Evolutionary conservation across 2,329 filamentous ascomycete species (phyloP), one percentile per base, ranked within the genome.

Genomic region (Venturia carpophila): DNA sequence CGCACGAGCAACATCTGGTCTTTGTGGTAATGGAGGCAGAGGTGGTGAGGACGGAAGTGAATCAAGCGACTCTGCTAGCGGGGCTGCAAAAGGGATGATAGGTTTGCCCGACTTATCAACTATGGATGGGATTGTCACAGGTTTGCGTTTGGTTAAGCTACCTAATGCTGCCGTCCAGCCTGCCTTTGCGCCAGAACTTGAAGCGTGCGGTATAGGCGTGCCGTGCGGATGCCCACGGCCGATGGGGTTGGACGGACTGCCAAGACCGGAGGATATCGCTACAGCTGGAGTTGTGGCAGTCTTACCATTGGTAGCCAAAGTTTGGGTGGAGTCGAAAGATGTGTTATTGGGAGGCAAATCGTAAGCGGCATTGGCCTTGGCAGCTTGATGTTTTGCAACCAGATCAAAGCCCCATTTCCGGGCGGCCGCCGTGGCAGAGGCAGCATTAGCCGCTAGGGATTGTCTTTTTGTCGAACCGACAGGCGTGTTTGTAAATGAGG

Each of bases 151-250:
- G 7, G 62, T 34, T 21, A 49, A 39, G 17, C 62, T 45, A 24
- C 37, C 45, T 15, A 63, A 11, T 52, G 62, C 43, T 42, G 62
- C 47, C 21, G 43, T 63, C 62, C 62, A 63, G 13, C 42, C 45
- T n/a, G 34, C 37, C 45, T 63, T 63, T 47, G 39, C 17, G 13
- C 52, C 52, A n/a, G 52, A 37, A 9, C 10, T 58, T 34, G 60
- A 43, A 5, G 39, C 39, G 60, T 17, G 21, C 5, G 60, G 60
- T 45, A 61, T 42, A 3, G 60, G 60, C 13, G 60, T 61, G 52
- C 52, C 52, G 30, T 58, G 52, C 27, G 91, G 91, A 69, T 89
- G 87, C 0, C 91, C 91, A 47, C 91, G 84, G 1, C 92, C 92
- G 79, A 95, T 91, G 1, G 91, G 91, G 70, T 90, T 84, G 76